phyloP scores from a whole-genome alignment of 2,329 filamentous ascomycete genomes.

The Fusarium virguliforme region DNA sequence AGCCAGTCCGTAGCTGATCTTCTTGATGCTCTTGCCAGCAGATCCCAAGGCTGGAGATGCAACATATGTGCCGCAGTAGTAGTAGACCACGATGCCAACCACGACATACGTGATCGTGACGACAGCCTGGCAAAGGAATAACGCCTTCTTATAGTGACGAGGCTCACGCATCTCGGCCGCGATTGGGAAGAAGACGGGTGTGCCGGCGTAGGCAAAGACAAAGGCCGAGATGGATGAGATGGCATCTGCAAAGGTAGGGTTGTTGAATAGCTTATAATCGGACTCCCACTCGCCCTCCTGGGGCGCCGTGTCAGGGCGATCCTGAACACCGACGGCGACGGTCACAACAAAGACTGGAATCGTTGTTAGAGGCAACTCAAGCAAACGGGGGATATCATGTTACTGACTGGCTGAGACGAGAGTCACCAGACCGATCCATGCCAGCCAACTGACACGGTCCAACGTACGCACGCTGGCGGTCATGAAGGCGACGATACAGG shows the following conservation, averaged over 20 bases:
- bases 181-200: conserved; percentile 54
- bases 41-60: conserved; percentile 64
- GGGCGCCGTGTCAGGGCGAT: conserved; percentile 34
- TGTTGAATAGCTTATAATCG: conserved; percentile 52
- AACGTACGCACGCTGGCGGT: conserved; percentile 56
- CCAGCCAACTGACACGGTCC: conserved; percentile 55
- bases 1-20: conserved; percentile 60
- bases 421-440: conserved; percentile 49
- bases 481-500: conserved; percentile 50
- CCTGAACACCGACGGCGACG: conserved; percentile 36
- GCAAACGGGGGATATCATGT: rapidly evolving
- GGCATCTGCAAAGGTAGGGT: conserved; percentile 53
- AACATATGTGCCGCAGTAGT: conserved; percentile 63
- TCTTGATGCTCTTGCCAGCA: conserved; percentile 61
- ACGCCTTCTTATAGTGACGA: conserved; percentile 39
- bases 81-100: conserved; percentile 61
- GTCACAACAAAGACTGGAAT: conserved; percentile 38
- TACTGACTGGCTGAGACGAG: conserved; percentile 40
- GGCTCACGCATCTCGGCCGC: conserved; percentile 55
- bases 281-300: conserved; percentile 47
- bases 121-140: conserved; percentile 48
- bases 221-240: conserved; percentile 53
- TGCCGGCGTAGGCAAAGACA: conserved; percentile 58
- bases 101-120: conserved; percentile 54
- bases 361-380: neutral